These are phyloP conservation scores for Saccharomycopsis capsularis DNA, from an alignment of 805 yeast genomes.

Conservation along the genomic window DNA sequence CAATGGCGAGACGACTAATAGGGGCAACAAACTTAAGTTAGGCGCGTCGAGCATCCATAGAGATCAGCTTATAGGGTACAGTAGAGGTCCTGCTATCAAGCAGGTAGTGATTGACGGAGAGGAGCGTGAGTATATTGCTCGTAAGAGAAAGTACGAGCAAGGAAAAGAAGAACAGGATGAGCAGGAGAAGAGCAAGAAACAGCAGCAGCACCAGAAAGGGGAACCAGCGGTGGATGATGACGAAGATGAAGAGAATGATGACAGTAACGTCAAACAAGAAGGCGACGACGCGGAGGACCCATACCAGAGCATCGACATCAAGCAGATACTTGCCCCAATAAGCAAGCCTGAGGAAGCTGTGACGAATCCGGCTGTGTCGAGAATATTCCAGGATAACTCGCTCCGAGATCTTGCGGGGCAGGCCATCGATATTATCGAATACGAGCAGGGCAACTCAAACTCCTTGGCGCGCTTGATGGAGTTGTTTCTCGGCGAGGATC, in stretches of 20 bases:
- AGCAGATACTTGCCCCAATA: constrained; percentile 66
- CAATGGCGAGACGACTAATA: constrained; percentile 35
- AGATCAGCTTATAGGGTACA: constrained; percentile 33
- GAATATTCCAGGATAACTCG: constrained; percentile 54
- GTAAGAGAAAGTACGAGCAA: constrained; percentile 27
- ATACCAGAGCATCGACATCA: constrained; percentile 44
- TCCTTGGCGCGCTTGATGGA: constrained; percentile 65
- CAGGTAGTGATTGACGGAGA: constrained; percentile 28
- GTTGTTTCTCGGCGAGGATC: constrained; percentile 82
- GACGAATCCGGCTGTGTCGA: constrained; percentile 58
- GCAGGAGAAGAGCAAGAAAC: constrained; percentile 4
- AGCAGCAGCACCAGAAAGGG: constrained; percentile 29
- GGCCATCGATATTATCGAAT: constrained; percentile 69
- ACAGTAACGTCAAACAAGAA: constrained; percentile 29
- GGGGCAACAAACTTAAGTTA: constrained; percentile 52
- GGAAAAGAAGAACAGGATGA: no score
- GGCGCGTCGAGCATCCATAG: constrained; percentile 42
- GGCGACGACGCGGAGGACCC: constrained; percentile 32
- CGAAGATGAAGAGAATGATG: constrained; percentile 29
- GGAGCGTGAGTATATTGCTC: constrained; percentile 27
- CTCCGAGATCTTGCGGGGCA: constrained; percentile 59
- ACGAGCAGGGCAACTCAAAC: constrained; percentile 73
- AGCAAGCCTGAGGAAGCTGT: constrained; percentile 74
- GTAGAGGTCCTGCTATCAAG: constrained; percentile 13
- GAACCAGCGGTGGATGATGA: no score